Evolutionary conservation across 1,284 basidiomycete species (phyloP), one percentile per base, ranked within the genome.

Genomic region (Erythrobasidium hasegawianum): DNA sequence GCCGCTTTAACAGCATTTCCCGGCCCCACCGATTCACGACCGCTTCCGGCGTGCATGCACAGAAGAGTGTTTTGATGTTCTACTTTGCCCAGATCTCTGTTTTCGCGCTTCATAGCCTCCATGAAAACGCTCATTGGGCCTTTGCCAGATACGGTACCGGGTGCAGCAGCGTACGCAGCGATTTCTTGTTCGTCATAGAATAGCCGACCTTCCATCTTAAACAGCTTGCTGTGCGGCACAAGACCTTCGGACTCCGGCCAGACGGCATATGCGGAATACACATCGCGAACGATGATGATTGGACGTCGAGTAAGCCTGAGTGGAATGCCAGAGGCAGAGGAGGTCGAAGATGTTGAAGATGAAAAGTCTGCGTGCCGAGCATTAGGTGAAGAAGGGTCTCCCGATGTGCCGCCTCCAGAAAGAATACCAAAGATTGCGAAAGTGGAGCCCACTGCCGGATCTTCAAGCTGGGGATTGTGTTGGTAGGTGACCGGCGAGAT

Each of bases 171-270:
- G 26, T 64, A 64, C n/a, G 62, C 49, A n/a, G 55, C 14, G 11
- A 57, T 45, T 52, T 69, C 72, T 1, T 67, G 67, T 22, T 72
- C 71, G 16, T 59, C 22, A 18, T 69, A 69, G 49, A 64, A 69
- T 24, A 73, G 53, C 57, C 70, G 8, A 67, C 71, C 7, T 62
- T 72, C 39, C 94, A 94, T 76, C 77, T 96, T 96, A 79, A 95
- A 86, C 70, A 96, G 79, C 4, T 90, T 92, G 72, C 89, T 91
- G 72, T 86, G 82, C 67, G 83, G 86, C 75, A 96, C 92, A 68
- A 95, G 79, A 71, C 92, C 89, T n/a, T 90, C 88, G n/a, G 89
- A 84, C 75, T 96, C 93, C 1, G 93, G 93, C 77, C 93, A 97
- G 3, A 96, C 89, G 1, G 90, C 90, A 75, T 93, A 94, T 1